Evolutionary conservation across 768 basidiomycete genomes (phyloP).

Genomic region (Calocybe gangraenosa): DNA sequence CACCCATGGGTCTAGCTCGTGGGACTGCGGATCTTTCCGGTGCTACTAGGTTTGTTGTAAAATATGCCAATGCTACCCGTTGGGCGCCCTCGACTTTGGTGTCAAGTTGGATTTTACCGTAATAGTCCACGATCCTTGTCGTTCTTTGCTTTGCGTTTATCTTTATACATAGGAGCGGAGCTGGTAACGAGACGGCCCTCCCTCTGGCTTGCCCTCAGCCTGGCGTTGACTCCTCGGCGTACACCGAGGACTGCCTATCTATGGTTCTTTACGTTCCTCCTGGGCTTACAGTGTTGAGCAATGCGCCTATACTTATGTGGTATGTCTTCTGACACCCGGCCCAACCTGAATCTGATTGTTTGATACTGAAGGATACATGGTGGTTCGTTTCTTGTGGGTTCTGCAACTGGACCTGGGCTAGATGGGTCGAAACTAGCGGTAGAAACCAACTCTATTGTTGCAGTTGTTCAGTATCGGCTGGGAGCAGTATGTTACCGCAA

Average conservation of each 20-base stretch:
- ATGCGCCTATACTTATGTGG: constrained; percentile 58
- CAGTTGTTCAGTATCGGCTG: constrained; percentile 81
- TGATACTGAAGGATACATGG: constrained; percentile 95
- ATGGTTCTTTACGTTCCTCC: constrained; percentile 70
- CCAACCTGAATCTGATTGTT: too few relatives aligned
- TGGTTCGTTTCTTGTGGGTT: constrained; percentile 73
- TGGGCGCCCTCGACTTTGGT: constrained; percentile 56
- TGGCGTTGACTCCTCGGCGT: constrained; percentile 40
- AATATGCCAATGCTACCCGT: constrained; percentile 59
- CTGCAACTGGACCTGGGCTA: constrained; percentile 65
- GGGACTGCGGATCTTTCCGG: constrained; percentile 47
- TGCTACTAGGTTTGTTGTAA: constrained; percentile 56
- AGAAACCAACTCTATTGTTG: constrained; percentile 71
- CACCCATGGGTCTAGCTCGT: constrained; percentile 52
- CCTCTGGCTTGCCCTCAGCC: constrained; percentile 75
- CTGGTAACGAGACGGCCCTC: constrained; percentile 46
- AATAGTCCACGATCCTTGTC: constrained; percentile 21
- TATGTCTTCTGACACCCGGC: constrained; percentile 22
- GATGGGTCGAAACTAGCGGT: constrained; percentile 75
- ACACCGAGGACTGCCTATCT: constrained; percentile 78
- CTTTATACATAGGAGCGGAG: constrained; percentile 36
- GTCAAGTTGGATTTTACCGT: constrained; percentile 63
- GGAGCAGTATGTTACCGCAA: constrained; percentile 58
- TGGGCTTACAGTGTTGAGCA: constrained; percentile 26
- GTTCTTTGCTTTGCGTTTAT: background rate